Conservation (phyloP, 1,284 basidiomycete genomes). For the Peniophora sp. region DNA sequence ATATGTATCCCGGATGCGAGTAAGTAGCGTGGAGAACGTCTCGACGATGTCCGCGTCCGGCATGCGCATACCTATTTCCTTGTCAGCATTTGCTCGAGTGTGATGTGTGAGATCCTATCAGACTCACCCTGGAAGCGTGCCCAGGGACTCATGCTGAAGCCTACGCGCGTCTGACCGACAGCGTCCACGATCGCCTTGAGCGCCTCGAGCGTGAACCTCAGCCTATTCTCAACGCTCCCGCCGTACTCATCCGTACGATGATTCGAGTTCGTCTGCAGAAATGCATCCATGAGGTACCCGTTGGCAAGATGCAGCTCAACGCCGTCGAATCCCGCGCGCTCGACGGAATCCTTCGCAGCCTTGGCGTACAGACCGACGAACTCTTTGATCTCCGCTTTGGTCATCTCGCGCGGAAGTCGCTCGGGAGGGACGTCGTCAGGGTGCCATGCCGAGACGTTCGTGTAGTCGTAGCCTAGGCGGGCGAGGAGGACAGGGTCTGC, state of each 20-base stretch:
- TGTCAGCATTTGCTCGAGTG: too few species aligned
- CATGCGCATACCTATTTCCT: conserved; percentile 17
- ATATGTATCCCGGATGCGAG: conserved; percentile 21
- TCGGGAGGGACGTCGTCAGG: conserved; percentile 22
- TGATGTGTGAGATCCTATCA: too few species aligned
- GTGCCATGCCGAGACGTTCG: conserved; percentile 32
- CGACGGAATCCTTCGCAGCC: conserved; percentile 33
- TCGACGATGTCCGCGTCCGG: conserved; percentile 30
- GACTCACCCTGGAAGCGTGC: conserved; percentile 2
- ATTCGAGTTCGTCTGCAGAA: conserved; percentile 20
- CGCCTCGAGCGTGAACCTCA: conserved; percentile 37
- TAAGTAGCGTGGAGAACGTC: conserved; percentile 31
- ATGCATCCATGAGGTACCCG: conserved; percentile 17
- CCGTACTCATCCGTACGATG: conserved; percentile 34
- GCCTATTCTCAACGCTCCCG: conserved; percentile 25
- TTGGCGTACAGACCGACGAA: conserved; percentile 27
- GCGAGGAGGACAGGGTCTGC: conserved; percentile 24
- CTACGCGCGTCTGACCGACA: conserved; percentile 31
- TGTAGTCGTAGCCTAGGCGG: conserved; percentile 20
- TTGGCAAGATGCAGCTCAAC: conserved; percentile 28
- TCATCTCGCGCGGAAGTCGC: conserved; percentile 16
- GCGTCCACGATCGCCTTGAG: conserved; percentile 29
- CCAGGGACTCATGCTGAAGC: conserved; percentile 30
- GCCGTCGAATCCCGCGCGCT: conserved; percentile 37
- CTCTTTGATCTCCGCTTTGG: conserved; percentile 30